A percentile compares a stretch with the other conserved stretches of the same genome.
phyloP scores from a whole-genome alignment of 139 green algal genomes.

The Tetraselmis striata region DNA sequence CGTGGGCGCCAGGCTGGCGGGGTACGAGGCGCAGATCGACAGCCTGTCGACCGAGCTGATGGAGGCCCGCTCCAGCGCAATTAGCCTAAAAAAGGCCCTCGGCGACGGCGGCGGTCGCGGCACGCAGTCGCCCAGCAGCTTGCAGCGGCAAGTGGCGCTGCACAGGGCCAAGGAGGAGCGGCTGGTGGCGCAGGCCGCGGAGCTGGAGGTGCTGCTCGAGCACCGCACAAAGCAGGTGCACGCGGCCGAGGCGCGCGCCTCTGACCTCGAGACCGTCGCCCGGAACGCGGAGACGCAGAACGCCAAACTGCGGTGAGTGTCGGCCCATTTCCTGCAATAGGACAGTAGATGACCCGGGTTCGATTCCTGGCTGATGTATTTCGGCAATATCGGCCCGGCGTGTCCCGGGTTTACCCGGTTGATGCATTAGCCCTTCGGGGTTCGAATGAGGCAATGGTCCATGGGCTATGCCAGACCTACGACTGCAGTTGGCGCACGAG shows the following conservation, averaged over 20 bases:
- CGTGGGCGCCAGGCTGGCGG: no score
- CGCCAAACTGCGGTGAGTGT: background rate
- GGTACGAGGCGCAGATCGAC: background rate
- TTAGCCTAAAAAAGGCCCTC: background rate
- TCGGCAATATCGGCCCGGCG: no score
- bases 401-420: no score
- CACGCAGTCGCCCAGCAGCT: background rate
- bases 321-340: background rate
- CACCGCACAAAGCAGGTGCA: background rate
- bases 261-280: background rate
- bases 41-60: background rate
- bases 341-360: no score
- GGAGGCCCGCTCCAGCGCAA: background rate
- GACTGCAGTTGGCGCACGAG: no score
- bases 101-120: no score
- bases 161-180: background rate
- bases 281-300: background rate
- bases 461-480: no score
- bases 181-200: background rate
- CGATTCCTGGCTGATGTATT: no score
- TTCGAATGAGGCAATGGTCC: no score
- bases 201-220: background rate
- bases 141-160: background rate
- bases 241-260: background rate
- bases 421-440: no score